These are phyloP conservation scores for Penicillium angulare DNA, from an alignment of 495 filamentous ascomycete species.

Conservation along the genomic window DNA sequence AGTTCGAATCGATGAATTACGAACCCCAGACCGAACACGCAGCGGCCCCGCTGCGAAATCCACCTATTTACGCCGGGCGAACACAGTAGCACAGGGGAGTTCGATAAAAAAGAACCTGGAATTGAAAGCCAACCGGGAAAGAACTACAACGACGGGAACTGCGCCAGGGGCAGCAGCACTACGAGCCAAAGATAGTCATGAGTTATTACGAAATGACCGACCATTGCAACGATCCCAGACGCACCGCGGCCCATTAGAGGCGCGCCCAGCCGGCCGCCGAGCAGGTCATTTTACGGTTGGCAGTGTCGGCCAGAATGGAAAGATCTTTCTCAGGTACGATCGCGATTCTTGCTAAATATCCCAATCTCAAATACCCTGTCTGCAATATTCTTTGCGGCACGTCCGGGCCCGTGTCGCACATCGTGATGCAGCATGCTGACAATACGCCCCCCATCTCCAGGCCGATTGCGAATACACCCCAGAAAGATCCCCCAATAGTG, in stretches of 20 bases:
- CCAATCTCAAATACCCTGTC: conserved; percentile 3
- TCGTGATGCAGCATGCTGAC: conserved; percentile 18
- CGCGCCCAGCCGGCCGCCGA: conserved; percentile 38
- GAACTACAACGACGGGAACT: conserved; percentile 29
- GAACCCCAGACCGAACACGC: conserved; percentile 12
- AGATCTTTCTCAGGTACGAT: conserved; percentile 88
- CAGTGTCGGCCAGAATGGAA: conserved; percentile 90
- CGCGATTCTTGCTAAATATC: conserved; percentile 4
- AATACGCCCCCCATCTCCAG: conserved; percentile 34
- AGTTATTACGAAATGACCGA: conserved; percentile 39
- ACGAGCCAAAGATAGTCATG: conserved; percentile 48
- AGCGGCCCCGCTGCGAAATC: conserved; percentile 22
- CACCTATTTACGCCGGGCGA: conserved; percentile 38
- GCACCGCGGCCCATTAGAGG: conserved; percentile 30
- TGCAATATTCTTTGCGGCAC: not conserved
- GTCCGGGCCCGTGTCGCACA: conserved; percentile 17
- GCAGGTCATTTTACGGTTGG: conserved; percentile 88
- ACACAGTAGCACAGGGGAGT: conserved; percentile 42
- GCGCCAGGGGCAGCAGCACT: conserved; percentile 8
- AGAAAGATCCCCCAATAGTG: conserved; percentile 29
- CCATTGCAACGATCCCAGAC: conserved; percentile 39
- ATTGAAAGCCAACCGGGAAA: conserved; percentile 30
- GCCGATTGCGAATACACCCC: conserved; percentile 47
- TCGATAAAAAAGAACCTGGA: conserved; percentile 34
- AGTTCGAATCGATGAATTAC: conserved; percentile 22